Conservation (phyloP, 2,329 filamentous ascomycete species). For the Penicillium aurantiogriseum region DNA sequence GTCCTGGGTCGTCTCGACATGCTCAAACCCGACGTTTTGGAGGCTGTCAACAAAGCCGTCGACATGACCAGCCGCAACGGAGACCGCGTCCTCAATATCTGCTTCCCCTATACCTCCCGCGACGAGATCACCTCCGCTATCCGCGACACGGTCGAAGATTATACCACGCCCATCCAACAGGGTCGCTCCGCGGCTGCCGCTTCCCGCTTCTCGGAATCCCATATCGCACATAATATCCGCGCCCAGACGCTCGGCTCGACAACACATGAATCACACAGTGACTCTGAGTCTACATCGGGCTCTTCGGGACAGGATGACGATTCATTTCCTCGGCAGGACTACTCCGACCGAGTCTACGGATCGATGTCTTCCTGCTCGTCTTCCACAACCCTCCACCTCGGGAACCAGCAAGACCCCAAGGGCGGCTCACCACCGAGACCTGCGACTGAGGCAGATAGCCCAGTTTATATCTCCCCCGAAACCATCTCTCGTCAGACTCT, state of each 20-base stretch:
- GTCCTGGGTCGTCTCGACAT: constrained; percentile 82
- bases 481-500: constrained; percentile 80
- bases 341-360: constrained; percentile 31
- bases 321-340: constrained; percentile 32
- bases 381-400: constrained; percentile 51
- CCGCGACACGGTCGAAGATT: constrained; percentile 81
- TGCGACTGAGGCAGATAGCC: constrained; percentile 24
- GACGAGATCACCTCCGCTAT: constrained; percentile 94
- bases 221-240: constrained; percentile 82
- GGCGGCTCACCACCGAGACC: constrained; percentile 35
- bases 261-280: constrained; percentile 45
- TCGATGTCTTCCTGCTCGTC: constrained; percentile 42
- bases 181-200: constrained; percentile 28
- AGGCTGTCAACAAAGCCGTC: constrained; percentile 82
- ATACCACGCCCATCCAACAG: constrained; percentile 66
- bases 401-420: constrained; percentile 34
- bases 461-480: constrained; percentile 71
- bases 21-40: constrained; percentile 81
- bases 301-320: constrained; percentile 46
- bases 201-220: constrained; percentile 73
- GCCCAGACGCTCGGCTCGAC: constrained; percentile 53
- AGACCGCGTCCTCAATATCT: constrained; percentile 81
- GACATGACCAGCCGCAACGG: constrained; percentile 85
- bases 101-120: constrained; percentile 94
- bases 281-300: constrained; percentile 45